phyloP scores from a whole-genome alignment of 2,329 filamentous ascomycete genomes.

The Pseudohalonectria lignicola region DNA sequence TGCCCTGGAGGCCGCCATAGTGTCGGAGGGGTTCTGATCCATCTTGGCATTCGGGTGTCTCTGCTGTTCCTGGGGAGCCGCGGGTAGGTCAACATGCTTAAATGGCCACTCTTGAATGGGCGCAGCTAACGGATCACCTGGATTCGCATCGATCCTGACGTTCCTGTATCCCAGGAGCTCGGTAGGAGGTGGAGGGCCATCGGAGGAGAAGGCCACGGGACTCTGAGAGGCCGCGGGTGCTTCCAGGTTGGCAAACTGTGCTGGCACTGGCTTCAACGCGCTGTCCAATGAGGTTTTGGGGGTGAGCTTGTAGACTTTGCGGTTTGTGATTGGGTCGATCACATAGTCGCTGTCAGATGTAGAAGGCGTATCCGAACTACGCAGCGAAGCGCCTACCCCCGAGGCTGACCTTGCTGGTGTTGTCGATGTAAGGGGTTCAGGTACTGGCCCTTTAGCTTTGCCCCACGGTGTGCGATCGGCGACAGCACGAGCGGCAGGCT shows the following conservation, averaged over 20 bases:
- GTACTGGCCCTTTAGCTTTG: too few relatives aligned
- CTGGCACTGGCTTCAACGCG: conserved; percentile 20
- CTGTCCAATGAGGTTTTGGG: conserved; percentile 7
- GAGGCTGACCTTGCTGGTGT: conserved; percentile 4
- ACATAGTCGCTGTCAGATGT: conserved; percentile 21
- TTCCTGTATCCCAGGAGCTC: conserved; percentile 24
- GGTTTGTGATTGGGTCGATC: conserved; percentile 51
- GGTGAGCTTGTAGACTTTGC: conserved; percentile 26
- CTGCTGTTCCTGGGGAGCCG: too few relatives aligned
- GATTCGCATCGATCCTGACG: conserved; percentile 16
- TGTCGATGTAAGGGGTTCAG: conserved; percentile 13
- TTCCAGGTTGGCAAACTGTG: conserved; percentile 18
- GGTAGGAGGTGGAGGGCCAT: conserved; percentile 20
- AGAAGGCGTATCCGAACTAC: too few relatives aligned
- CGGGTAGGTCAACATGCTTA: too few relatives aligned
- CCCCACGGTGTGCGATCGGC: conserved; percentile 4
- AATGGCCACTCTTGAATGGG: too few relatives aligned
- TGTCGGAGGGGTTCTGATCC: too few relatives aligned
- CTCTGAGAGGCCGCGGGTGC: conserved; percentile 8
- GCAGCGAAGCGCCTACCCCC: neutral
- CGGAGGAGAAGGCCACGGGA: conserved; percentile 16
- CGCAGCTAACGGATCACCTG: conserved; percentile 4
- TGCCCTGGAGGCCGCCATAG: too few relatives aligned
- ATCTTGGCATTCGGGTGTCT: too few relatives aligned
- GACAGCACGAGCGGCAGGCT: conserved; percentile 6